Conservation (phyloP, 306 rosid genomes). For the Gastrolobium villosum region DNA sequence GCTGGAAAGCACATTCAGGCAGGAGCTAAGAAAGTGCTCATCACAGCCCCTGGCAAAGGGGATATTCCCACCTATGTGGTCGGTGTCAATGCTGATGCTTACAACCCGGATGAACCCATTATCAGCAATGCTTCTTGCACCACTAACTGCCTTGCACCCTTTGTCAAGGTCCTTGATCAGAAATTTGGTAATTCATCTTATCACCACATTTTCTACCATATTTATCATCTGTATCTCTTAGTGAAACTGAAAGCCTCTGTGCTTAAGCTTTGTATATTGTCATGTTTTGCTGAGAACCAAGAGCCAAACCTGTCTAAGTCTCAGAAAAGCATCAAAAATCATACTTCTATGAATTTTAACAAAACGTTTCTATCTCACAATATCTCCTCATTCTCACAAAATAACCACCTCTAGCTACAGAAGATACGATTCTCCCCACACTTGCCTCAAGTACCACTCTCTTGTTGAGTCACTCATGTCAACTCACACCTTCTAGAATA, state of each 20-base stretch:
- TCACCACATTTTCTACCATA: background rate
- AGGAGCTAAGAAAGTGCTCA: slow-evolving; percentile 88
- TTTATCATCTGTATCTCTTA: background rate
- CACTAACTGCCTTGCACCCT: slow-evolving; percentile 93
- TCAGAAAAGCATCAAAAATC: too few species aligned
- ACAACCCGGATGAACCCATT: slow-evolving; percentile 69
- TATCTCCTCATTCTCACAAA: too few species aligned
- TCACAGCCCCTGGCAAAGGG: slow-evolving; percentile 92
- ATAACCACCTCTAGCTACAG: too few species aligned
- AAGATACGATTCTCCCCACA: too few species aligned
- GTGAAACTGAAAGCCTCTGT: too few species aligned
- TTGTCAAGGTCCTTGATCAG: slow-evolving; percentile 87
- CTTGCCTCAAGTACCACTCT: too few species aligned
- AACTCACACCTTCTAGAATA: too few species aligned
- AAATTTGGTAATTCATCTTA: slow-evolving; percentile 62
- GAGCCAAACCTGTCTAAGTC: too few species aligned
- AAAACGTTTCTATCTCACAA: too few species aligned
- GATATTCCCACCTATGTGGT: slow-evolving; percentile 90
- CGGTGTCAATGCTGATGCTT: slow-evolving; percentile 81
- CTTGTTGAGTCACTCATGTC: too few species aligned
- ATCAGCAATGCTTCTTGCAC: slow-evolving; percentile 96
- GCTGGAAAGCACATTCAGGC: slow-evolving; percentile 87
- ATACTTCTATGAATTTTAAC: too few species aligned
- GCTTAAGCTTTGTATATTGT: too few species aligned
- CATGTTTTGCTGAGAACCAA: background rate